phyloP scores from a whole-genome alignment of 2,329 filamentous ascomycete genomes.

The Leptographium flavum region DNA sequence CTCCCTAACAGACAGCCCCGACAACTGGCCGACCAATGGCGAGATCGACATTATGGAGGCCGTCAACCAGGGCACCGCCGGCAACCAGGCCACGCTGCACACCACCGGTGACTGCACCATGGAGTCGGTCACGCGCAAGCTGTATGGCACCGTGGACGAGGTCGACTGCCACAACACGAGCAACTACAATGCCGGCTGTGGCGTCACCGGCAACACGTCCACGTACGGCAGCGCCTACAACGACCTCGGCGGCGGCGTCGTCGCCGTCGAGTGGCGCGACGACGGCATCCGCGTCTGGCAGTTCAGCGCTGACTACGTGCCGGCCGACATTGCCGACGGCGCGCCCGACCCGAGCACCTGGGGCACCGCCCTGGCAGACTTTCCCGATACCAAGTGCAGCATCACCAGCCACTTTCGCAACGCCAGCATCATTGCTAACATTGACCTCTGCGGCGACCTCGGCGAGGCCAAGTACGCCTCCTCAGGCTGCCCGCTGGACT shows the following conservation, averaged over 20 bases:
- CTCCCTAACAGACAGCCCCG: conserved; percentile 32
- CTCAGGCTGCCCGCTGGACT: conserved; percentile 24
- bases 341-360: conserved; percentile 46
- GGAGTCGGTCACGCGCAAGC: conserved; percentile 35
- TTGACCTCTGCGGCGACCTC: conserved; percentile 47
- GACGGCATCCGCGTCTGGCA: conserved; percentile 51
- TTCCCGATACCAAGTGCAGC: conserved; percentile 47
- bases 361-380: conserved; percentile 49
- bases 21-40: conserved; percentile 28
- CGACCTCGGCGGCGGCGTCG: conserved; percentile 37
- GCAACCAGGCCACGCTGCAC: conserved; percentile 48
- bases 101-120: conserved; percentile 37
- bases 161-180: conserved; percentile 32
- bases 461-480: conserved; percentile 30
- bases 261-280: conserved; percentile 45
- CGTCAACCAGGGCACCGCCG: conserved; percentile 27
- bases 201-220: conserved; percentile 26
- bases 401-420: conserved; percentile 47
- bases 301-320: conserved; percentile 33
- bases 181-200: conserved; percentile 39
- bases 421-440: conserved; percentile 52
- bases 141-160: conserved; percentile 28
- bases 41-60: conserved; percentile 33
- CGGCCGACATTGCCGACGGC: conserved; percentile 33
- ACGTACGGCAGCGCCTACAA: conserved; percentile 41